These are phyloP conservation scores for Phytophthora macrochlamydospora DNA, from an alignment of 352 stramenopile genomes.

Conservation along the genomic window DNA sequence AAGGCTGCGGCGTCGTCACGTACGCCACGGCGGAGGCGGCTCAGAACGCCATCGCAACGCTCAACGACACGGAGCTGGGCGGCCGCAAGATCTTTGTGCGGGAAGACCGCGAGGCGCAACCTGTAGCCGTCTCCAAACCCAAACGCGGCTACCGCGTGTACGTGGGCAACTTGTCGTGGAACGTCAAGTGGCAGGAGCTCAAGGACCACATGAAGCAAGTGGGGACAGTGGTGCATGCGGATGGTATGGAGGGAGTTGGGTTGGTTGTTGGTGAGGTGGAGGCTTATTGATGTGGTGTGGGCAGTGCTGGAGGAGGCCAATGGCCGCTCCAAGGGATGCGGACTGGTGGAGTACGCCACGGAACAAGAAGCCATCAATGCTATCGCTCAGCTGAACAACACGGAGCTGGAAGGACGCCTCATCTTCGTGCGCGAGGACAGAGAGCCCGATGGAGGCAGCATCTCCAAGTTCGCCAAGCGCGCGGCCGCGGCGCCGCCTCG, in stretches of 20 bases:
- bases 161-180: constrained; percentile 93
- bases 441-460: constrained; percentile 71
- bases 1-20: constrained; percentile 95
- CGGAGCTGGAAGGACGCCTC: constrained; percentile 90
- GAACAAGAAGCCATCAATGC: constrained; percentile 82
- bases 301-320: constrained; percentile 78
- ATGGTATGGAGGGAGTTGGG: constrained; percentile 42
- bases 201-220: constrained; percentile 95
- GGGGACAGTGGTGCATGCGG: constrained; percentile 81
- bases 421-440: constrained; percentile 91
- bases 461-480: constrained; percentile 69
- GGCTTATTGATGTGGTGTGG: constrained; percentile 2
- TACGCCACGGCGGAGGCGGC: constrained; percentile 87
- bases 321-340: constrained; percentile 92
- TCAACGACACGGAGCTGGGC: constrained; percentile 93
- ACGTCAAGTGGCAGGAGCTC: constrained; percentile 94
- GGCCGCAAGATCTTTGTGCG: constrained; percentile 95
- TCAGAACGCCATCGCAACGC: constrained; percentile 76
- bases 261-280: neutral
- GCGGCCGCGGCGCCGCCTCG: constrained; percentile 15
- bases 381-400: constrained; percentile 92
- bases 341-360: constrained; percentile 72
- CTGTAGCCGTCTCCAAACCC: constrained; percentile 19
- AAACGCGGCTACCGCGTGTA: constrained; percentile 77
- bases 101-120: constrained; percentile 89